Percentiles rank a stretch among this genome's conserved stretches.
Conservation (phyloP, 345 rosid genomes). For the Eucalyptus erythrocorys region DNA sequence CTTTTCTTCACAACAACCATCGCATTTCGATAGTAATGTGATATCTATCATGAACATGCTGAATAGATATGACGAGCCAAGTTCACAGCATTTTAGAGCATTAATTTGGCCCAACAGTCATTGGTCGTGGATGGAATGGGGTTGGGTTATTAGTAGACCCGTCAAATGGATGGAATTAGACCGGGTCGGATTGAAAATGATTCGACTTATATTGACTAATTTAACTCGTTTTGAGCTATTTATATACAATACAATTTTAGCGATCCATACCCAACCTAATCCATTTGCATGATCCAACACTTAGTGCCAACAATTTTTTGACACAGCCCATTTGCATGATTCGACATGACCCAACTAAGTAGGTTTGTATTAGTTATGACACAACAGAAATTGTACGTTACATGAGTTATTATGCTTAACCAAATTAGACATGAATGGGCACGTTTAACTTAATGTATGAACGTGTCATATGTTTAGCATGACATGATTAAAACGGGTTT, state of each 20-base stretch:
- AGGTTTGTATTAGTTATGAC: neutral
- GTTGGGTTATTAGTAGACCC: neutral
- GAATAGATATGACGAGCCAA: neutral
- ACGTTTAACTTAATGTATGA: neutral
- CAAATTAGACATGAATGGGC: neutral
- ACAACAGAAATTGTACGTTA: neutral
- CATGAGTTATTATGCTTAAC: neutral
- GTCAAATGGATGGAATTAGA: too few relatives aligned
- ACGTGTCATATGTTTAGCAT: neutral
- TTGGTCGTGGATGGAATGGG: neutral
- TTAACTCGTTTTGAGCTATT: too few relatives aligned
- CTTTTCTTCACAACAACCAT: neutral
- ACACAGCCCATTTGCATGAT: neutral
- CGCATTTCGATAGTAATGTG: neutral
- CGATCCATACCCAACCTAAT: accelerated
- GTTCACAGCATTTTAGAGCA: neutral
- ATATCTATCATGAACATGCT: neutral
- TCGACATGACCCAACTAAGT: neutral
- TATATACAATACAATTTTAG: too few relatives aligned
- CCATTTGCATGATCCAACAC: neutral
- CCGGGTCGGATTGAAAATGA: too few relatives aligned
- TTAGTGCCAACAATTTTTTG: neutral
- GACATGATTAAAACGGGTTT: neutral
- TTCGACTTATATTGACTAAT: too few relatives aligned
- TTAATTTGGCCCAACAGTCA: neutral